phyloP scores from a whole-genome alignment of 768 basidiomycete genomes.

The Lanmaoa rubissima region DNA sequence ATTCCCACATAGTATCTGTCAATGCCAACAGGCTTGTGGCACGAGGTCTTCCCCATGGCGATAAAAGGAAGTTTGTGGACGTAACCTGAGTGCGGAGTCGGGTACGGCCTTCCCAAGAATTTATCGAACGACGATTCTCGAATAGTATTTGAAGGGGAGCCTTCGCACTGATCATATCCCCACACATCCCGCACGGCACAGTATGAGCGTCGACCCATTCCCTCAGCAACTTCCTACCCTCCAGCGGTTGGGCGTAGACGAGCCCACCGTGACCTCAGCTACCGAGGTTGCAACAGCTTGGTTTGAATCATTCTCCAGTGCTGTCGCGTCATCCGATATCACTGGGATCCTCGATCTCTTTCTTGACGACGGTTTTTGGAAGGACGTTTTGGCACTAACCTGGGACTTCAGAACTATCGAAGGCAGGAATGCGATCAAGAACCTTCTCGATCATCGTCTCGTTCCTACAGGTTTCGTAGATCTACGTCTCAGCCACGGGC shows the following conservation, averaged over 20 bases:
- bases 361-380: conserved; percentile 42
- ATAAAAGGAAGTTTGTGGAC: not conserved
- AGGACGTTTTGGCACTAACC: conserved; percentile 52
- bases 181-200: not conserved
- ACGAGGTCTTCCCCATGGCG: not conserved
- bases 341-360: conserved; percentile 26
- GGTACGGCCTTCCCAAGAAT: not conserved
- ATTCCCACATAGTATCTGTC: not conserved
- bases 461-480: conserved; percentile 18
- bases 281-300: conserved; percentile 24
- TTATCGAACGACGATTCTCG: not conserved
- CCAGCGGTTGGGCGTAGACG: conserved; percentile 23
- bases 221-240: conserved; percentile 32
- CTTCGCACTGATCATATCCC: not conserved
- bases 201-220: conserved; percentile 19
- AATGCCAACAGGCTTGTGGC: not conserved
- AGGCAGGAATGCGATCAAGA: conserved; percentile 36
- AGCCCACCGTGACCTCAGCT: conserved; percentile 19
- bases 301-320: conserved; percentile 24
- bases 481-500: conserved; percentile 20
- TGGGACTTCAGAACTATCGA: conserved; percentile 55
- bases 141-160: not conserved
- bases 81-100: not conserved
- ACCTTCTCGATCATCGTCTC: conserved; percentile 42
- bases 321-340: conserved; percentile 19